Conservation (phyloP, 768 basidiomycete species). For the Lyophyllum shimeji region DNA sequence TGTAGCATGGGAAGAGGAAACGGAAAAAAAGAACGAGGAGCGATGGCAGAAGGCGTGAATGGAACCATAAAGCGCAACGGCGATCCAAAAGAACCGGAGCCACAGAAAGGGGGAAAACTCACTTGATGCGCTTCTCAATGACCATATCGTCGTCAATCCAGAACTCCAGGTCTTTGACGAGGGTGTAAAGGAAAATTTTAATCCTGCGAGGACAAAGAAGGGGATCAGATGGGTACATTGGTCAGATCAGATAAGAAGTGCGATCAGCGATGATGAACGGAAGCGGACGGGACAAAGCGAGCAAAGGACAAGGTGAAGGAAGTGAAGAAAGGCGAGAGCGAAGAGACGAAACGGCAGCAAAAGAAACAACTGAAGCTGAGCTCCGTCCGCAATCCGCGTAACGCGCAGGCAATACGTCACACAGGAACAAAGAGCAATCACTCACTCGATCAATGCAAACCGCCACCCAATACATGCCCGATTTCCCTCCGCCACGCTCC, state of each 20-base stretch:
- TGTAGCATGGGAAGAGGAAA: neutral
- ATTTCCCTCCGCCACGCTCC: slow-evolving; percentile 46
- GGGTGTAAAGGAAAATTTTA: slow-evolving; percentile 59
- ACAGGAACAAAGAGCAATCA: neutral
- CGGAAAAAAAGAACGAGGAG: neutral
- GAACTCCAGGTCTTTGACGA: slow-evolving; percentile 58
- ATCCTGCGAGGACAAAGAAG: slow-evolving; percentile 38
- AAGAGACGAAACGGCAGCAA: neutral
- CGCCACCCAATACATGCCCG: slow-evolving; percentile 63
- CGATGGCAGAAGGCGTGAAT: neutral
- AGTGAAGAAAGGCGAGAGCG: neutral
- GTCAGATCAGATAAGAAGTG: slow-evolving; percentile 1
- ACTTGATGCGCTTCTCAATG: slow-evolving; percentile 67
- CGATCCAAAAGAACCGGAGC: neutral
- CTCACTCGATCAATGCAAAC: slow-evolving; percentile 62
- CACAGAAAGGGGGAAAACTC: slow-evolving; percentile 24
- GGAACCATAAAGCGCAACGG: neutral
- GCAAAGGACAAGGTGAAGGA: neutral
- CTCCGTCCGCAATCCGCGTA: too few species aligned
- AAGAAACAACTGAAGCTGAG: too few species aligned
- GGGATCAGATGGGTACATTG: slow-evolving; percentile 9
- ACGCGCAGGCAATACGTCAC: too few species aligned
- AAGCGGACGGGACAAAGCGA: neutral
- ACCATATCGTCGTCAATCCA: slow-evolving; percentile 48
- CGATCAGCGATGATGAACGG: neutral